Evolutionary conservation across 192 early-diverging fungal genomes (phyloP), one percentile per base, ranked within the genome.

Genomic region (Backusella parvicylindrica): DNA sequence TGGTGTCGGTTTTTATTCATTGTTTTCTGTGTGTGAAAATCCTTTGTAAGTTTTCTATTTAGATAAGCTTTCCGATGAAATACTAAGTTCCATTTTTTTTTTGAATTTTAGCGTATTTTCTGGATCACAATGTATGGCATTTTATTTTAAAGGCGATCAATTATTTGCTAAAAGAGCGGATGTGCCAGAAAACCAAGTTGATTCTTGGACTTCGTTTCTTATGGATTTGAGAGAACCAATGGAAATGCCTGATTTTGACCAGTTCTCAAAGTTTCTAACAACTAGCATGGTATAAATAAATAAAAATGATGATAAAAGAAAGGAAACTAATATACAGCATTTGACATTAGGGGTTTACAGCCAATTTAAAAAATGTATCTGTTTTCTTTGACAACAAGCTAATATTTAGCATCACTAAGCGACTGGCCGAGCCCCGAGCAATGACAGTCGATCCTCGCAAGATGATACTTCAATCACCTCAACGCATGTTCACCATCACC

Each of bases 111-210:
- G 88, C 67, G 90, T 96, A 11, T 85, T 90, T 18, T 93, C 91
- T 1, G 94, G 91, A 15, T 75, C 82, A 35, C 84, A 93, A 56
- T 93, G 91, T 68, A 94, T 96, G 92, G 94, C 88, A 0, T 97
- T 97, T 82, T 93, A 94, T 78, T 97, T 94, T 90, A 90, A 87
- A 64, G 93, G 92, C 2, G 95, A 97, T 81, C 92, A 93, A 79
- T 84, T 97, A 23, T 95, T 91, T 75, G 92, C 94, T 0, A 95
- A 95, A 74, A 83, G 89, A 35, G 92, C 84, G 9, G 70, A 73
- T 18, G 66, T 91, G 11, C 81, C 86, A 23, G 77, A 83, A 16
- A 75, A 82, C 6, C 83, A 86, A 33, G 74, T 81, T 11, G 79
- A 81, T 3, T 60, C 72, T 13, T 90, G 90, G 89, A 96, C 96